These are phyloP conservation scores for Rhizophlyctis rosea DNA, from an alignment of 192 early-diverging fungal species.

Conservation along the genomic window DNA sequence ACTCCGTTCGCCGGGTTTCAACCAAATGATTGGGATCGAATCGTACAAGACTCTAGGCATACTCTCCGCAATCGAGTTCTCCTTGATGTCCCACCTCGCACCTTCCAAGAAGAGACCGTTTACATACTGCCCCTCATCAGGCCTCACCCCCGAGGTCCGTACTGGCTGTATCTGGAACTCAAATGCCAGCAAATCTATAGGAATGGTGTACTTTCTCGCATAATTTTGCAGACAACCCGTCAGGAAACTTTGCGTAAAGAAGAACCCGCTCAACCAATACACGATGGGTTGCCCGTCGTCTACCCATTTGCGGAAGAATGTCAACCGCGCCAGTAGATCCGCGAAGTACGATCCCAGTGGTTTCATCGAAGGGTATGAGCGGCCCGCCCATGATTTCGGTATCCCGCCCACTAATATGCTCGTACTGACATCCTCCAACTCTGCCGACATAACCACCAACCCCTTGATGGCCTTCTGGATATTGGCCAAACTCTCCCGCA, in stretches of 20 bases:
- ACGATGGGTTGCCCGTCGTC: constrained; percentile 59
- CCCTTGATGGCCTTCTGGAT: constrained; percentile 66
- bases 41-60: constrained; percentile 53
- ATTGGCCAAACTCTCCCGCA: constrained; percentile 52
- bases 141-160: constrained; percentile 50
- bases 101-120: constrained; percentile 60
- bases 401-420: constrained; percentile 54
- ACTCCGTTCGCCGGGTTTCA: constrained; percentile 50
- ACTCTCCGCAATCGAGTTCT: constrained; percentile 54
- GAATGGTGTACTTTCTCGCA: constrained; percentile 59
- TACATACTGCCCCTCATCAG: constrained; percentile 63
- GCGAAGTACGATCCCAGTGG: constrained; percentile 50
- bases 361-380: constrained; percentile 61
- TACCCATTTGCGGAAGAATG: constrained; percentile 56
- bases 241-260: constrained; percentile 61
- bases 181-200: constrained; percentile 55
- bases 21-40: constrained; percentile 56
- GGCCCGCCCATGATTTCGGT: constrained; percentile 52
- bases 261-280: constrained; percentile 65
- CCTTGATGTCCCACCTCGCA: constrained; percentile 55
- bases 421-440: constrained; percentile 56
- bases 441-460: constrained; percentile 58
- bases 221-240: constrained; percentile 58
- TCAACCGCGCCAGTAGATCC: constrained; percentile 48
- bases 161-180: constrained; percentile 53